Percentiles rank a stretch among this genome's conserved stretches.
Conservation (phyloP, 1,284 basidiomycete genomes). For the Irpex lacteus region DNA sequence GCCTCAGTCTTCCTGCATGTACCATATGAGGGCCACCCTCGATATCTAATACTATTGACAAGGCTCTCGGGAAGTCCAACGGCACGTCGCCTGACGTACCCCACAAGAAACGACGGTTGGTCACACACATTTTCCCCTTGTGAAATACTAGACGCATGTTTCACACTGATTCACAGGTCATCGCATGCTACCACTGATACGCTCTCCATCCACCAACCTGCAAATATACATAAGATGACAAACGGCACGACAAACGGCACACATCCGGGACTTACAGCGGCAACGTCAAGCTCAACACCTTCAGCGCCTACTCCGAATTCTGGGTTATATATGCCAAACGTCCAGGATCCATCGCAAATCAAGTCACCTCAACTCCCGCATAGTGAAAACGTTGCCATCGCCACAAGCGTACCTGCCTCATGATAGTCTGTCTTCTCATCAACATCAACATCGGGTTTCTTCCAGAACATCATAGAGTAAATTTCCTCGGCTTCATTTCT, state of each 20-base stretch:
- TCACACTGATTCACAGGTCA: slow-evolving; percentile 41
- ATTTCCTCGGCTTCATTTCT: neutral
- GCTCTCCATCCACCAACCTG: slow-evolving; percentile 9
- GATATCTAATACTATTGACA: slow-evolving; percentile 19
- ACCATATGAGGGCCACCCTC: slow-evolving; percentile 11
- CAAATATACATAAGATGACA: slow-evolving; percentile 20
- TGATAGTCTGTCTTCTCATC: slow-evolving; percentile 20
- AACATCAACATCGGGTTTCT: neutral
- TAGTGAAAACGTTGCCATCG: slow-evolving; percentile 60
- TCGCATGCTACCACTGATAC: slow-evolving; percentile 29
- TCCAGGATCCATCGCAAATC: slow-evolving; percentile 47
- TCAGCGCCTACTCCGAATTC: slow-evolving; percentile 15
- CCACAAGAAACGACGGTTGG: slow-evolving; percentile 67
- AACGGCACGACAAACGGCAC: slow-evolving; percentile 20
- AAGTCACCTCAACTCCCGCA: slow-evolving; percentile 63
- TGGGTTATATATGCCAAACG: slow-evolving; percentile 36
- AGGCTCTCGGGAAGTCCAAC: slow-evolving; percentile 61
- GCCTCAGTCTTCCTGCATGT: slow-evolving; percentile 17
- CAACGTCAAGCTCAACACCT: slow-evolving; percentile 7
- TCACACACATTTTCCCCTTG: slow-evolving; percentile 21
- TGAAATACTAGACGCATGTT: slow-evolving; percentile 19
- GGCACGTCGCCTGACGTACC: slow-evolving; percentile 69
- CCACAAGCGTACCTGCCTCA: slow-evolving; percentile 49
- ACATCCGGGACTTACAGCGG: slow-evolving; percentile 3
- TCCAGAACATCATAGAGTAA: slow-evolving; percentile 4